Base-by-base conservation (phyloP, 495 filamentous ascomycete genomes). In the Neurospora sp. region DNA sequence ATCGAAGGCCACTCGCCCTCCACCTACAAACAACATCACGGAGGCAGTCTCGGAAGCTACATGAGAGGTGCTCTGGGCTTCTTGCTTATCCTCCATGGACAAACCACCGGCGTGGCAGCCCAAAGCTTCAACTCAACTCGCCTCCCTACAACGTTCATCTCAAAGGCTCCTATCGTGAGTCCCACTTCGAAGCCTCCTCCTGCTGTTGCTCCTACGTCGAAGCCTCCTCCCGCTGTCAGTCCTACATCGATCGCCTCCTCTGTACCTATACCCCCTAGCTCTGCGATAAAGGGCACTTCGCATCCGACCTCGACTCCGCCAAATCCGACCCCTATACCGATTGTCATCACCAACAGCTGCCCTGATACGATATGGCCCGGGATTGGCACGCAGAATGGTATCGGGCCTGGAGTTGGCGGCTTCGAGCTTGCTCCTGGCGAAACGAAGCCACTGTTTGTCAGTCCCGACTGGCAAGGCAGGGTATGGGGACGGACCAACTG, bases 401-500 rank as follows among this genome's bases (percentile, higher is more conserved):
- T 84, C 22, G 87, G 87, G 0, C 90, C 92, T 1, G 80, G 81
- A 3, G 81, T 81, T 16, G 86, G 86, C 22, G 92, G 92, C 27
- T 94, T 93, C 74, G 82, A 87, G 75, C 85, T 93, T 40, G 73
- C 76, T 2, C 76, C 89, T 27, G 85, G 87, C 37, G 74, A 82
- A 14, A 86, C 81, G 37, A 84, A 71, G 69, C 81, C 81, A 59
- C 79, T 92, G 61, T 87, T 80, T 22, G 90, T 95, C 61, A 84
- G 85, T 69, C 82, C 83, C 31, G 87, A 92, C 74, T 95, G 92
- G 93, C 88, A 91, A 74, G 92, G 92, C 6, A 87, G 93, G 48
- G 83, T 95, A 16, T 94, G 92, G 92, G 92, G 89, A 22, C 83
- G 92, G 69, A 94, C 92, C 31, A 94, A 95, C 79, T 95, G 92